Percentiles rank a stretch among this genome's conserved stretches.
phyloP scores from a whole-genome alignment of 495 filamentous ascomycete genomes.

The Hypoxylon subgilvum region DNA sequence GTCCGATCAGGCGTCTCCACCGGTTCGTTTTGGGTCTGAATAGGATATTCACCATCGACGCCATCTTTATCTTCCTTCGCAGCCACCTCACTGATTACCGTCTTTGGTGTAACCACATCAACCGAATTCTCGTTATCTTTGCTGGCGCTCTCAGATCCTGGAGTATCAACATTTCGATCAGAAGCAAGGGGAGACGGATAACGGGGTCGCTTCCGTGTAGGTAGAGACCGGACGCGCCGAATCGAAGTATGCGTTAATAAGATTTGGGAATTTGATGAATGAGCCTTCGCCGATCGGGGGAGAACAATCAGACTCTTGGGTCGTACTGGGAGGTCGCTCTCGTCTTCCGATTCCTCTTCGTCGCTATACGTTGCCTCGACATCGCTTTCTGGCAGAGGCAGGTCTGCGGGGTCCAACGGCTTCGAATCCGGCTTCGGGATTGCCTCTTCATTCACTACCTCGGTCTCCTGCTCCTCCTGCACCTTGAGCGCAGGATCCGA shows the following conservation, averaged over 20 bases:
- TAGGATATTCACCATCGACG: background rate
- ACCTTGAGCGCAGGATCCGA: constrained; percentile 17
- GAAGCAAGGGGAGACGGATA: constrained; percentile 57
- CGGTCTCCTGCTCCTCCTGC: constrained; percentile 12
- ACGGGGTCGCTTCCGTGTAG: constrained; percentile 58
- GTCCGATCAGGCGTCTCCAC: constrained; percentile 8
- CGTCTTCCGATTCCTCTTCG: constrained; percentile 61
- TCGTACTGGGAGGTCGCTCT: constrained; percentile 45
- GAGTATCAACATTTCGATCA: constrained; percentile 24
- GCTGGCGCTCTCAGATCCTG: background rate
- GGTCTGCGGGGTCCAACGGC: constrained; percentile 58
- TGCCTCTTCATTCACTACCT: constrained; percentile 13
- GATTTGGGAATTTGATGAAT: background rate
- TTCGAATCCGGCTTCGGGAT: constrained; percentile 46
- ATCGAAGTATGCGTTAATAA: constrained; percentile 15
- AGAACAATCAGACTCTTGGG: constrained; percentile 61
- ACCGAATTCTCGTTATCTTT: constrained; percentile 2
- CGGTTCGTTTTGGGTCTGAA: background rate
- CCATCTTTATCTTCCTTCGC: constrained; percentile 1
- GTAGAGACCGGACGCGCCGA: constrained; percentile 33
- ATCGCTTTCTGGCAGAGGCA: constrained; percentile 73
- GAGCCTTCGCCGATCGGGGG: constrained; percentile 1
- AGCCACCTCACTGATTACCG: background rate
- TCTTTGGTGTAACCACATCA: background rate
- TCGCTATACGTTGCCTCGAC: constrained; percentile 65